These are phyloP conservation scores for Hebeloma cylindrosporum DNA, from an alignment of 768 basidiomycete genomes.

Conservation along the genomic window DNA sequence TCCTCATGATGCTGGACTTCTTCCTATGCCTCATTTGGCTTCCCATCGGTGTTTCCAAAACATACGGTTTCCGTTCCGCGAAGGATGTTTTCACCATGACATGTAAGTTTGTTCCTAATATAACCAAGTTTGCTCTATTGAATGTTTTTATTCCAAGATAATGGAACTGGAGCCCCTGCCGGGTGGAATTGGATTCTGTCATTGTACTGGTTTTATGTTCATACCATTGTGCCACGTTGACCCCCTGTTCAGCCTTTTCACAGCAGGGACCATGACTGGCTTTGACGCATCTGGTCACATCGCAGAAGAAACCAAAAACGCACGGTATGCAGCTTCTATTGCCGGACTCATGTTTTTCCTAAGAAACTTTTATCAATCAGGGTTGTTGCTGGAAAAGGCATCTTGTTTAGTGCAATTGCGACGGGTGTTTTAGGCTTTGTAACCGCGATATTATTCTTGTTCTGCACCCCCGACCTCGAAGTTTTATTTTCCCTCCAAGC, in stretches of 20 bases:
- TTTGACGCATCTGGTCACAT: slow-evolving; percentile 90
- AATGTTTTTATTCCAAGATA: slow-evolving; percentile 49
- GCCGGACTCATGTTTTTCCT: neutral
- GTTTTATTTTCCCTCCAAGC: slow-evolving; percentile 73
- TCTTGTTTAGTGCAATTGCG: slow-evolving; percentile 73
- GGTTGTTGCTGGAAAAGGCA: slow-evolving; percentile 79
- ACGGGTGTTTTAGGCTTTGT: slow-evolving; percentile 80
- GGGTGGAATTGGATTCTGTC: slow-evolving; percentile 93
- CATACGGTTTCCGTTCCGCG: slow-evolving; percentile 86
- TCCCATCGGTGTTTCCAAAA: slow-evolving; percentile 84
- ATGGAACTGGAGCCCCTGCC: slow-evolving; percentile 82
- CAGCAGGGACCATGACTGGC: slow-evolving; percentile 85
- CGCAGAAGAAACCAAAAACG: slow-evolving; percentile 87
- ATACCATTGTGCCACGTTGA: neutral
- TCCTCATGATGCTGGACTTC: slow-evolving; percentile 82
- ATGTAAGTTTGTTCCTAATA: slow-evolving; percentile 46
- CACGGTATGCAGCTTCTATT: slow-evolving; percentile 41
- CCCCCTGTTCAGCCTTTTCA: slow-evolving; percentile 60
- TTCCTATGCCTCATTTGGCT: slow-evolving; percentile 89
- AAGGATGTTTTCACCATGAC: slow-evolving; percentile 82
- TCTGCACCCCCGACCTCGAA: slow-evolving; percentile 80
- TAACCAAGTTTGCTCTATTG: neutral
- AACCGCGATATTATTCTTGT: slow-evolving; percentile 78
- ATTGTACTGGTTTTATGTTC: slow-evolving; percentile 47
- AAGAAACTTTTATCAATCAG: slow-evolving; percentile 31